phyloP scores from a whole-genome alignment of 139 green algal genomes.

The Zygnema cylindricum region DNA sequence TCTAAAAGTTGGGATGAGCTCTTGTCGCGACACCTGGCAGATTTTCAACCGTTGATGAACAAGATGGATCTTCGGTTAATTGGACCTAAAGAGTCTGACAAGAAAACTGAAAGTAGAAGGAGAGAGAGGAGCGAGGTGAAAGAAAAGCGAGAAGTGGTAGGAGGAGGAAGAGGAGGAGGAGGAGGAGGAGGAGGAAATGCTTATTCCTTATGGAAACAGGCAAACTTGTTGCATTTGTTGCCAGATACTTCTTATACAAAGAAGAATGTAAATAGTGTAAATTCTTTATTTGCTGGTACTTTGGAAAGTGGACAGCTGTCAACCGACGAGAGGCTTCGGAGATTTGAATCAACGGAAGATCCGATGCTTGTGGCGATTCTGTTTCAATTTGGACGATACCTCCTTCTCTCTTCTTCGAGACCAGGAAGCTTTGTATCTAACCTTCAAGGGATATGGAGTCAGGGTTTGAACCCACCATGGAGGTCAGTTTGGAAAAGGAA shows the following conservation, averaged over 20 bases:
- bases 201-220: neutral
- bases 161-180: neutral
- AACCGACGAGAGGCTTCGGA: neutral
- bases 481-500: too few relatives aligned
- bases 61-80: neutral
- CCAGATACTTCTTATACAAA: neutral
- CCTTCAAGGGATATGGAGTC: conserved; percentile 17
- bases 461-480: conserved; percentile 3
- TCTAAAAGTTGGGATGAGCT: neutral
- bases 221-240: neutral
- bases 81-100: neutral
- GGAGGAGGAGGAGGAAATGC: neutral
- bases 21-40: neutral
- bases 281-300: neutral
- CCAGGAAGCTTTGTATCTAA: neutral
- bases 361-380: neutral
- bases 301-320: neutral
- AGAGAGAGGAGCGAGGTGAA: neutral
- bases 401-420: neutral
- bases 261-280: neutral
- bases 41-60: neutral
- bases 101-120: neutral
- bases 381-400: conserved; percentile 9
- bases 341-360: neutral
- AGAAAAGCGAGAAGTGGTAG: neutral